These are phyloP conservation scores for Soucietia sequanensis DNA, from an alignment of 805 yeast genomes.

Conservation along the genomic window DNA sequence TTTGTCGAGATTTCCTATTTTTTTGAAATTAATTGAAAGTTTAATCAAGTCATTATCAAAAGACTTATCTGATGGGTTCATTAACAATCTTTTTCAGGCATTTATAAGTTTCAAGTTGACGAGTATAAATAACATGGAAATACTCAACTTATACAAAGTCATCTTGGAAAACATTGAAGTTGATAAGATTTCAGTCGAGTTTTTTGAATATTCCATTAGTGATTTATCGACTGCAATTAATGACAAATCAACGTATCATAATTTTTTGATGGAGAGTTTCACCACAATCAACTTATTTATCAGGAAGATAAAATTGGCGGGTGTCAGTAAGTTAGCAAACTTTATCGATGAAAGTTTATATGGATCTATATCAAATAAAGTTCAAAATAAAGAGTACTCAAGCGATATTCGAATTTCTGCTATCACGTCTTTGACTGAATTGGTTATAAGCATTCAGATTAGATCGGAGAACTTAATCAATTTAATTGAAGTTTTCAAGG, in stretches of 20 bases:
- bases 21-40: conserved; percentile 27
- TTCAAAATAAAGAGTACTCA: conserved; percentile 22
- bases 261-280: conserved; percentile 28
- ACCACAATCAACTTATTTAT: conserved; percentile 18
- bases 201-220: conserved; percentile 18
- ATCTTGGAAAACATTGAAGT: conserved; percentile 17
- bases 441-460: conserved; percentile 10
- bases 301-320: conserved; percentile 8
- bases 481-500: conserved; percentile 15
- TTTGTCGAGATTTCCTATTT: conserved; percentile 18
- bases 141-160: conserved; percentile 24
- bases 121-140: conserved; percentile 23
- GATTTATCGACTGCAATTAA: conserved; percentile 23
- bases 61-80: conserved; percentile 14
- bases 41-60: conserved; percentile 17
- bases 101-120: conserved; percentile 17
- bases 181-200: conserved; percentile 12
- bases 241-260: conserved; percentile 24
- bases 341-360: conserved; percentile 10
- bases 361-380: conserved; percentile 16
- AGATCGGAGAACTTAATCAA: conserved; percentile 7
- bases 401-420: conserved; percentile 28
- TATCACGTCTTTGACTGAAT: conserved; percentile 22
- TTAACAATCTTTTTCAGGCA: conserved; percentile 14
- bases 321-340: conserved; percentile 4